Base-by-base conservation (phyloP, 495 filamentous ascomycete genomes). In the Hamigera avellanea region DNA sequence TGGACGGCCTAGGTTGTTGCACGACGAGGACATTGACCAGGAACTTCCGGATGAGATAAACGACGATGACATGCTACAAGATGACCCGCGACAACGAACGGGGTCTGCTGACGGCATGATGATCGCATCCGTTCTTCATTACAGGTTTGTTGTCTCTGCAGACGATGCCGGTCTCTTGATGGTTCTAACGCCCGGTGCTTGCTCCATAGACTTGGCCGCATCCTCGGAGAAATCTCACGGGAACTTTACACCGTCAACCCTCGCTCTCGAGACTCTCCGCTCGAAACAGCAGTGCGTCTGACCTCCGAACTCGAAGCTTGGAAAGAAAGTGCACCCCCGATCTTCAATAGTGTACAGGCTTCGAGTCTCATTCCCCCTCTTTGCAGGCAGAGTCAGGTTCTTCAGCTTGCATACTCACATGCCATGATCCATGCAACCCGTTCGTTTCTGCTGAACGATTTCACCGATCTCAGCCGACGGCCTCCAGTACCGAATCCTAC, bases 401-500 rank as follows among this genome's bases (percentile, higher is more conserved):
- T 78, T 9, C 60, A 61, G 33, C 50, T 77, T 14, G 64, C 72
- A 9, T 66, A 70, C 40, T 59, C 55, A 4, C 71, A 76, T 38
- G 68, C 69, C 3, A 59, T 66, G 36, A 75, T 78, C 23, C 63
- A 76, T 21, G 53, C 67, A 7, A 69, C 61, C n/a, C 63, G 75
- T n/a, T 70, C 68, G 27, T 70, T 75, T 18, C 56, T 78, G 17
- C 49, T 76, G 8, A 65, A 59, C 35, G 66, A 70, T 37, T 71
- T 70, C 37, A 62, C 66, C 14, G 57, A 69, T 39, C 48, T 66
- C 13, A 59, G 53, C 37, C 56, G 58, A 18, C 37, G 56, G 21
- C 52, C 59, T 8, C 33, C 40, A 40, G 46, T 54, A n/a, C 50
- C 57, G 6, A 45, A 54, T 37, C 48, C 54, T 6, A 48, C 48